Conservation (phyloP, 768 basidiomycete genomes). For the Pisolithus sp. region DNA sequence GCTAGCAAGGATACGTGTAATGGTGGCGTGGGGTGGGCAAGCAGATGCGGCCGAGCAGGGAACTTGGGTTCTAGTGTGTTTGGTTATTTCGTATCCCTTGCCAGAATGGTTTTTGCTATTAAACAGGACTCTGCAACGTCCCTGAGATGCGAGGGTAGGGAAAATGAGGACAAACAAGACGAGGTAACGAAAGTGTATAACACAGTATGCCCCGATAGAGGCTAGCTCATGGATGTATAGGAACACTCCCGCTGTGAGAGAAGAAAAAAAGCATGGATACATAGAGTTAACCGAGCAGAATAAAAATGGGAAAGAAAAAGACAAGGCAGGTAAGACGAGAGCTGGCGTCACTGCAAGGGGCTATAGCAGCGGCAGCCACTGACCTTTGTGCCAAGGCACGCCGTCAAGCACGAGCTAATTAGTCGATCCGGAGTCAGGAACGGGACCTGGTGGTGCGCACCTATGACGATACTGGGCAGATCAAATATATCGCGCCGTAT, state of each 20-base stretch:
- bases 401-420: neutral
- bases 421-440: constrained; percentile 1
- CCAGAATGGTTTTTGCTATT: neutral
- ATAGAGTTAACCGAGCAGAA: constrained; percentile 4
- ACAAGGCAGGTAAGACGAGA: neutral
- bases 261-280: constrained; percentile 3
- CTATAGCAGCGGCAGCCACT: constrained; percentile 81
- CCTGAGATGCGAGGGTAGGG: neutral
- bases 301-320: neutral
- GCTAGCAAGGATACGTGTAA: neutral
- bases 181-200: neutral
- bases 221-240: constrained; percentile 6
- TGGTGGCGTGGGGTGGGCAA: neutral
- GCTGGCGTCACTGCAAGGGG: constrained; percentile 4
- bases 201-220: constrained; percentile 4
- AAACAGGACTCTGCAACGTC: neutral
- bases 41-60: too few species aligned
- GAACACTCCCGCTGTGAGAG: neutral
- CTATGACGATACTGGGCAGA: constrained; percentile 83
- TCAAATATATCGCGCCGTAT: constrained; percentile 91
- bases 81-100: neutral
- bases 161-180: neutral
- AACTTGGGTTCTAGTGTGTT: neutral
- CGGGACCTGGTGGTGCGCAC: constrained; percentile 32
- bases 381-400: constrained; percentile 42